Percentiles rank a stretch among this genome's conserved stretches.
phyloP scores from a whole-genome alignment of 2,329 filamentous ascomycete genomes.

The Fusarium brevicatenulatum region DNA sequence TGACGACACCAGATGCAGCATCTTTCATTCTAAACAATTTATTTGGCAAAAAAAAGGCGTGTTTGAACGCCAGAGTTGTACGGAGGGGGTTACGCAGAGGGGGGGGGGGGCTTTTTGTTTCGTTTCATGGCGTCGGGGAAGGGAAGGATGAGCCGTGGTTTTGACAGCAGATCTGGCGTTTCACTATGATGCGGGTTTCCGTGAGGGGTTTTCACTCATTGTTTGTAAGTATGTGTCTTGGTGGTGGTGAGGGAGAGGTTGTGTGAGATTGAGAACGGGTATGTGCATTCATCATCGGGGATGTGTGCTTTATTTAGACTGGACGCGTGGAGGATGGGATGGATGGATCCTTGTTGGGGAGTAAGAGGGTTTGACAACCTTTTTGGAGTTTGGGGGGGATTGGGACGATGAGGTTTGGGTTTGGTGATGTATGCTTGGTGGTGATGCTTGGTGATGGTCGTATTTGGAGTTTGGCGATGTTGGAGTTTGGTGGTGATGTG shows the following conservation, averaged over 20 bases:
- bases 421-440: not conserved
- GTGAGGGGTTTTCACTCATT: not conserved
- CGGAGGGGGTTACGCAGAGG: not conserved
- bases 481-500: not conserved
- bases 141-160: slow-evolving; percentile 32
- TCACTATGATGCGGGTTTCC: slow-evolving; percentile 17
- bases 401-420: not conserved
- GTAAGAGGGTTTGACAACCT: not conserved
- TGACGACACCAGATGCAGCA: not conserved
- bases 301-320: slow-evolving; percentile 5
- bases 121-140: slow-evolving; percentile 8
- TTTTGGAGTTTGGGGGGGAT: not conserved
- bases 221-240: not conserved
- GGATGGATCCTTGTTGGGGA: not conserved
- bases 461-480: not conserved
- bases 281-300: slow-evolving; percentile 1
- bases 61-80: not conserved
- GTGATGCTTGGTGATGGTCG: not conserved
- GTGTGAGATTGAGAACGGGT: slow-evolving; percentile 9
- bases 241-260: not conserved
- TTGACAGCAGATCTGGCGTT: slow-evolving; percentile 34
- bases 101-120: not conserved
- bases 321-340: not conserved
- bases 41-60: not conserved
- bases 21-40: not conserved